Conservation (phyloP, 2,329 filamentous ascomycete genomes). For the Akanthomyces lecanii region DNA sequence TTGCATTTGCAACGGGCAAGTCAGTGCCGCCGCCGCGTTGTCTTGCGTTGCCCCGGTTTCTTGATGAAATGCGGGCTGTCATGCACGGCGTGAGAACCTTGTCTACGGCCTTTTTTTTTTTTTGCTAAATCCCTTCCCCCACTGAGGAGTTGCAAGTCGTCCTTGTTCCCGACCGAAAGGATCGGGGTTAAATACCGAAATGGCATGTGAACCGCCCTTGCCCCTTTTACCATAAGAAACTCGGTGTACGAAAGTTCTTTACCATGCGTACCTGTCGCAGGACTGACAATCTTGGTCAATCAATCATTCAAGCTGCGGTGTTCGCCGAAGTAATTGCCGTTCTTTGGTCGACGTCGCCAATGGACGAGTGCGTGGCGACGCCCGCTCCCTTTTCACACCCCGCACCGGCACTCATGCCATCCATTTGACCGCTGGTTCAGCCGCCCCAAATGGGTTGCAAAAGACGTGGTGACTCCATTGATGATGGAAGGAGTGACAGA, state of each 20-base stretch:
- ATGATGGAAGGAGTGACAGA: neutral
- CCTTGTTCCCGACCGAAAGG: neutral
- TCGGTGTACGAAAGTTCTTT: too few species aligned
- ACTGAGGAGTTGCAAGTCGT: neutral
- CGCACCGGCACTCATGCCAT: neutral
- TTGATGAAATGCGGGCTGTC: neutral
- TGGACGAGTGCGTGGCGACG: neutral
- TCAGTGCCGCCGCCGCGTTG: neutral
- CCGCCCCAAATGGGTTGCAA: neutral
- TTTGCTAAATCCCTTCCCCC: too few species aligned
- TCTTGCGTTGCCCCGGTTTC: neutral
- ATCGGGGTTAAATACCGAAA: neutral
- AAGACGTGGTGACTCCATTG: too few species aligned
- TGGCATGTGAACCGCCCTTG: neutral
- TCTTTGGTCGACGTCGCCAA: neutral
- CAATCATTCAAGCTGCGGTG: neutral
- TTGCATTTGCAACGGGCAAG: neutral
- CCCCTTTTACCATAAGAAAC: too few species aligned
- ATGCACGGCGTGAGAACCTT: constrained; percentile 10
- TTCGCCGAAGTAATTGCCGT: neutral
- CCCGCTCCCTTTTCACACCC: neutral
- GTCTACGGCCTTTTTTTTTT: neutral
- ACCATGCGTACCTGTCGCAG: too few species aligned
- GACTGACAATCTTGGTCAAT: too few species aligned
- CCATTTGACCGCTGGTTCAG: neutral